Evolutionary conservation across 768 basidiomycete genomes (phyloP), one percentile per base, ranked within the genome.

Genomic region (Glaciozyma antarctica): DNA sequence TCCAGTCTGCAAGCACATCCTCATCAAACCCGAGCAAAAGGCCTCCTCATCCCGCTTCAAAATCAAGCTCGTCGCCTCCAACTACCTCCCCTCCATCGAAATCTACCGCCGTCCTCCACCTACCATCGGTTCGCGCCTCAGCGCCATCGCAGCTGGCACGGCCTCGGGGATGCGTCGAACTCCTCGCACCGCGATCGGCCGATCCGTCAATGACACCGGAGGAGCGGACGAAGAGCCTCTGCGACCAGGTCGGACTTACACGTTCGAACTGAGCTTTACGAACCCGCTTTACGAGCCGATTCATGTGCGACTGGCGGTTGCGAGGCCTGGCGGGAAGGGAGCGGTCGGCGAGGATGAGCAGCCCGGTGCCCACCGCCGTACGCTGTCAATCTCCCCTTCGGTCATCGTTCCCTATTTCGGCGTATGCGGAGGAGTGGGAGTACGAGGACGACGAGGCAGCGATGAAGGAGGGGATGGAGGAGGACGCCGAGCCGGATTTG

Each of bases 21-120:
- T 99, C 68, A 95, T 97, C 78, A 95, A 97, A 75, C 95, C 95
- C 5, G 95, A 99, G 76, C 88, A 93, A 74, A 99, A 99, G 75
- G 87, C 92, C 0, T 90, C 91, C 71, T 91, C 89, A 22, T 87
- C 88, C 45, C 84, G 90, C 22, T 97, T 86, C 81, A 97, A 97
- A 78, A 97, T 99, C 78, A 98, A 98, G 77, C 85, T 98, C 58
- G 89, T 94, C 63, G 95, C 94, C 0, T 84, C 89, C 34, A 94
- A 88, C 75, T 98, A 98, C 77, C 81, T 99, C 21, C 95, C 95
- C 0, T 83, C 86, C 3, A 88, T 98, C 41, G 82, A 84, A 9
- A 83, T 90, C 44, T 77, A 81, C 45, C 70, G 67, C 34, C 66
- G 70, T 9, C 80, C 89, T 5, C 69, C 70, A 8, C 60, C 63